phyloP scores from a whole-genome alignment of 169 alveolate genomes.

The Fabrea salina region DNA sequence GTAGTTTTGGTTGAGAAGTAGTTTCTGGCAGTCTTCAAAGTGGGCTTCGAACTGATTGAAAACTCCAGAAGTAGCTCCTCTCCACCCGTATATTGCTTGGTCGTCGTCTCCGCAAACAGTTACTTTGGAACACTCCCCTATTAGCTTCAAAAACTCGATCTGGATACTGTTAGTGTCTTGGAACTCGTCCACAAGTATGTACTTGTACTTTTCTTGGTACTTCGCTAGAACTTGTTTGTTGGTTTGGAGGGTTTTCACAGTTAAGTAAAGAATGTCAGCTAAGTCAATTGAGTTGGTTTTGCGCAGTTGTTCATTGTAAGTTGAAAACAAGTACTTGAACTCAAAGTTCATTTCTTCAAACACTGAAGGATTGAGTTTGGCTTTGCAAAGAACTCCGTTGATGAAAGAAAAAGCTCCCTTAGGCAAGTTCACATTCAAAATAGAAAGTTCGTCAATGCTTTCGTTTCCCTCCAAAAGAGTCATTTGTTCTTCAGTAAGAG shows the following conservation, averaged over 20 bases:
- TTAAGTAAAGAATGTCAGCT: background rate
- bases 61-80: constrained; percentile 69
- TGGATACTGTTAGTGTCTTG: constrained; percentile 76
- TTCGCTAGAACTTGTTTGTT: constrained; percentile 32
- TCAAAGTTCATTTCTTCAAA: background rate
- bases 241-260: background rate
- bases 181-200: constrained; percentile 75
- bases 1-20: constrained; percentile 52
- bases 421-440: background rate
- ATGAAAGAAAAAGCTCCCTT: background rate
- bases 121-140: constrained; percentile 18
- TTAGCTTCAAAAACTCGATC: constrained; percentile 46
- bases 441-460: background rate
- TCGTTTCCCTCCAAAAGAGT: background rate
- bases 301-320: background rate
- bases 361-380: background rate
- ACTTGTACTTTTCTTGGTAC: constrained; percentile 49
- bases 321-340: background rate
- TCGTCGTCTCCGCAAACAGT: constrained; percentile 81
- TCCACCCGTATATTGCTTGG: constrained; percentile 77
- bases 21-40: constrained; percentile 1
- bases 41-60: constrained; percentile 36
- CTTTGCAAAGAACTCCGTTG: background rate
- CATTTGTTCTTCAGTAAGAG: constrained; percentile 6
- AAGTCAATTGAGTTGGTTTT: background rate